phyloP scores from a whole-genome alignment of 164 flowering plant species.

The Sextonia rubra region DNA sequence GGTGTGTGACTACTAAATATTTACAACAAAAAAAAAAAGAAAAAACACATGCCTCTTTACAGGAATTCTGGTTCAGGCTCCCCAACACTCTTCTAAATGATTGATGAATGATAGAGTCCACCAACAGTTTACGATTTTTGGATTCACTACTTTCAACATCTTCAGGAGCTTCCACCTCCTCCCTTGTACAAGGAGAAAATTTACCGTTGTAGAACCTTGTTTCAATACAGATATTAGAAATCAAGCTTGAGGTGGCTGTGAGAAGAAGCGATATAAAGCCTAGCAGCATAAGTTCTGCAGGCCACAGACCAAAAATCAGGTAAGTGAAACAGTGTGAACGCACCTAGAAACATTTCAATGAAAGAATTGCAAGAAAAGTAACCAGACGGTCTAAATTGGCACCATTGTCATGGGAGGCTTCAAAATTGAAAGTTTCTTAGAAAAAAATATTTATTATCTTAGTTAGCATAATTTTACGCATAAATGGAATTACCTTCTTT shows the following conservation, averaged over 20 bases:
- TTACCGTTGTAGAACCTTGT: conserved; percentile 66
- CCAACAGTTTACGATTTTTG: conserved; percentile 52
- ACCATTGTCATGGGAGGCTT: background rate
- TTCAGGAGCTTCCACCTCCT: conserved; percentile 47
- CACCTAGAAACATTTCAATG: background rate
- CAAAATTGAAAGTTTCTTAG: background rate
- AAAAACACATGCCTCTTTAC: conserved; percentile 58
- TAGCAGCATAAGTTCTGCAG: conserved; percentile 93
- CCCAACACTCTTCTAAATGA: conserved; percentile 54
- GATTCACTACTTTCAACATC: conserved; percentile 32
- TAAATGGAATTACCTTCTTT: conserved; percentile 69
- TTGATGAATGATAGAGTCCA: conserved; percentile 31
- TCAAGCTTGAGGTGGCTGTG: conserved; percentile 86
- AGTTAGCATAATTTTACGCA: background rate
- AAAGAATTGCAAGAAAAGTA: background rate
- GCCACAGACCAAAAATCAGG: conserved; percentile 14
- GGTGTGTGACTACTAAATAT: no score
- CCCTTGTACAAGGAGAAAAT: conserved; percentile 74
- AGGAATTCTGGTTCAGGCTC: conserved; percentile 47
- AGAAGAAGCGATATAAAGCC: conserved; percentile 95
- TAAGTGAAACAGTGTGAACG: background rate
- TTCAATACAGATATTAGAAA: conserved; percentile 83
- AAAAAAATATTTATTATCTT: background rate
- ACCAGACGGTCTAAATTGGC: background rate
- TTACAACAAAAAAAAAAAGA: background rate